Base-by-base conservation (phyloP, 371 early-diverging fungal species). In the Mucor saturninus region DNA sequence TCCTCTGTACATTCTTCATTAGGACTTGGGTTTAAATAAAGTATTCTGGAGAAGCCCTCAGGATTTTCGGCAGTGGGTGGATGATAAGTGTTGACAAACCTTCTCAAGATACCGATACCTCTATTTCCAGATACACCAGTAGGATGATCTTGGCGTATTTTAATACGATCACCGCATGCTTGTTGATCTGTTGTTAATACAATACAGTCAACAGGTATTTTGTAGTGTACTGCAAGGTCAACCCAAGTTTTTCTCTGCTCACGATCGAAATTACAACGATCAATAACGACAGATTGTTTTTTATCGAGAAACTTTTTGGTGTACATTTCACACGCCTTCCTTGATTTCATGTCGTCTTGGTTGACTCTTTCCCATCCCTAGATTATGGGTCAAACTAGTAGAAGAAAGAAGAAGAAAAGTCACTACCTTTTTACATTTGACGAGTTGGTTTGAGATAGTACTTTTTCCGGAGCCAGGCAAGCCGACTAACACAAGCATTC, bases 201-300 rank as follows among this genome's bases (percentile, higher is more conserved):
- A 59, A 92, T 83, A 21, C 87, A 88, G 67, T 92, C 85, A 10
- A 90, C 79, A n/a, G 83, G 73, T 35, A 85, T 76, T 40, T 79
- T 73, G 21, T 81, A 74, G 13, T 86, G 74, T 31, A 75, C 62
- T 26, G 91, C 92, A 49, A 91, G 68, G 21, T 80, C 79, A 30
- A 90, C 69, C 91, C 91, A 92, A 38, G 84, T 83, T 65, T 81
- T 85, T 62, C 92, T 82, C 71, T 92, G 91, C 52, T 76, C 70
- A 39, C 76, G 76, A 64, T 92, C 88, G 83, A 91, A 92, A 74
- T 92, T 92, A 74, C 89, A 87, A 26, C 91, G 86, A 70, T 92
- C 92, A 14, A 92, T 74, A 61, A 92, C 77, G 10, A 91, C 89
- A 60, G 83, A 89, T 54, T 80, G 79, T 26, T 79, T 68, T 59